Base-by-base conservation (phyloP, 2,329 filamentous ascomycete species). In the Curvularia sp. region DNA sequence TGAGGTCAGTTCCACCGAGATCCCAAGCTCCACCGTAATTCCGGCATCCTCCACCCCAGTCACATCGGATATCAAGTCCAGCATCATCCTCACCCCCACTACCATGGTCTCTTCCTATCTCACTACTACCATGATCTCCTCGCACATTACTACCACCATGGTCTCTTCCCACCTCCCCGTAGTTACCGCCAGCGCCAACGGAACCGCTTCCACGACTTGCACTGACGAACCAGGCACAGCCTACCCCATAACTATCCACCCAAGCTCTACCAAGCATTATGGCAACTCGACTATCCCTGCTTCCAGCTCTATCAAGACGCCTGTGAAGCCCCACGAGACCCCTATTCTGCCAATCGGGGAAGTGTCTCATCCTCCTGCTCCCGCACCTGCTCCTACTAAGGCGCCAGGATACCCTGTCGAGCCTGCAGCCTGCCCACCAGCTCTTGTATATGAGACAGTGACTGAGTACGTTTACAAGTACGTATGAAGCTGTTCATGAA, bases 311-410 rank as follows among this genome's bases (percentile, higher is more conserved):
- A 12, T 38, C 15, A 49, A 43, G 28, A 38, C 38, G 13, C 30
- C 55, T 8, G 28, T 42, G 2, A 53, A 57, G 50, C 50, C 55
- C n/a, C 12, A 47, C 12, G 44, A 57, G 50, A 57, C 55, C 28
- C 39, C 50, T 24, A 54, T 28, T 22, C 50, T 57, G 13, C 55
- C 55, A 18, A 10, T 20, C 33, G 44, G 35, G 28, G 12, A 42
- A 28, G 42, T 13, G 20, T 28, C 42, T 15, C 24, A 44, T 44
- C 42, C 41, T 13, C 2, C 12, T 43, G 20, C 22, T 26, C 33
- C 24, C 12, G 43, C 49, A n/a, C 49, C 55, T 2, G 38, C 38
- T 38, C 39, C 55, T n/a, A 57, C 50, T 6, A 38, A 35, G 43
- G 55, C 22, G 13, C 50, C 55, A 8, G 55, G 47, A 26, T 38